phyloP scores from a whole-genome alignment of 2,329 filamentous ascomycete genomes.

The Pseudogymnoascus sp. region DNA sequence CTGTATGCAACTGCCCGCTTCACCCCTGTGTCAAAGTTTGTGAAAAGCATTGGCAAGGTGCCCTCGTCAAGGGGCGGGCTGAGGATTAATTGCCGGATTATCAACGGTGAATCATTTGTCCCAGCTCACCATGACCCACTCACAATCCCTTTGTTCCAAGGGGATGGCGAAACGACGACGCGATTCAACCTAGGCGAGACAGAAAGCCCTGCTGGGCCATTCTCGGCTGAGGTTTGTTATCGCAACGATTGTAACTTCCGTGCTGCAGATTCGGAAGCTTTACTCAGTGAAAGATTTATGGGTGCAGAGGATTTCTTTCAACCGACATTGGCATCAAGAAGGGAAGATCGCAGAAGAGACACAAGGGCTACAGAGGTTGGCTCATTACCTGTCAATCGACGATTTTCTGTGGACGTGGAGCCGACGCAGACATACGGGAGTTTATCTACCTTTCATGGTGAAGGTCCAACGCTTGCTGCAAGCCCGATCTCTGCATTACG shows the following conservation, averaged over 20 bases:
- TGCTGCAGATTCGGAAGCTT: slow-evolving; percentile 81
- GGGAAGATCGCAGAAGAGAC: slow-evolving; percentile 31
- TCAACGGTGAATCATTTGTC: slow-evolving; percentile 47
- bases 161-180: slow-evolving; percentile 55
- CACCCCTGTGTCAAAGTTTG: slow-evolving; percentile 79
- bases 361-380: slow-evolving; percentile 48
- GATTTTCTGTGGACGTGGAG: slow-evolving; percentile 43
- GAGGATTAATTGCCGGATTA: slow-evolving; percentile 72
- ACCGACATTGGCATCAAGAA: slow-evolving; percentile 52
- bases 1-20: slow-evolving; percentile 76
- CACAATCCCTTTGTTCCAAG: slow-evolving; percentile 59
- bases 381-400: slow-evolving; percentile 63
- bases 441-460: slow-evolving; percentile 81
- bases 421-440: slow-evolving; percentile 79
- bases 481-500: slow-evolving; percentile 80
- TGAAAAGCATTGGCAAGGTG: slow-evolving; percentile 61
- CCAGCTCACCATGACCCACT: slow-evolving; percentile 58
- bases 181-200: slow-evolving; percentile 75
- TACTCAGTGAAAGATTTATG: slow-evolving; percentile 89
- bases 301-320: slow-evolving; percentile 79
- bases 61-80: slow-evolving; percentile 53
- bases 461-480: slow-evolving; percentile 64
- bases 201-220: slow-evolving; percentile 76
- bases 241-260: slow-evolving; percentile 84
- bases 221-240: slow-evolving; percentile 75